A percentile compares a stretch with the other conserved stretches of the same genome.
Evolutionary conservation across 1,139 yeast species (phyloP).

Genomic region (Martiniozyma asiatica): DNA sequence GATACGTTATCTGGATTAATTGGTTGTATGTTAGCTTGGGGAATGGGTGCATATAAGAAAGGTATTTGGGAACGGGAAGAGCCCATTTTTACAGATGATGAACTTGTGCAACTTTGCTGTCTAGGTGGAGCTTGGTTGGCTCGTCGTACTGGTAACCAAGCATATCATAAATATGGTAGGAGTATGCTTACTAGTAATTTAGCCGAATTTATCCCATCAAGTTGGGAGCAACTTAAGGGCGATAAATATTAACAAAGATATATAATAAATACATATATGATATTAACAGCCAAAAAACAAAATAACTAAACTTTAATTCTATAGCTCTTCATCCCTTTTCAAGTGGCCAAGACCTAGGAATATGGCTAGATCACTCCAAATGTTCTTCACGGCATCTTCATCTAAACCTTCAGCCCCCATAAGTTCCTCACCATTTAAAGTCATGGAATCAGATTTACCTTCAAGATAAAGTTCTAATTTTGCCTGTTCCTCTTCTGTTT

Average conservation of each 20-base stretch:
- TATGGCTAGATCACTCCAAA: constrained; percentile 39
- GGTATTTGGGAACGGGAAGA: constrained; percentile 39
- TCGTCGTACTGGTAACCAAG: constrained; percentile 51
- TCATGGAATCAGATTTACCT: constrained; percentile 30
- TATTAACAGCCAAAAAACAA: too few species aligned
- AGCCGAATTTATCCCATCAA: constrained; percentile 53
- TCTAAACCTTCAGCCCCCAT: constrained; percentile 6
- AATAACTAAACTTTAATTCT: not conserved
- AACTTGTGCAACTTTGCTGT: constrained; percentile 47
- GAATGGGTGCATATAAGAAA: constrained; percentile 43
- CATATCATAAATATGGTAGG: constrained; percentile 56
- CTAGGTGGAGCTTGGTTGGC: constrained; percentile 66
- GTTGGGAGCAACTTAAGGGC: constrained; percentile 18
- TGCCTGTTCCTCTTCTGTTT: constrained; percentile 36
- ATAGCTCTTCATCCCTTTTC: constrained; percentile 25
- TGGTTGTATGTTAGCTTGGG: constrained; percentile 58
- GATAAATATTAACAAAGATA: constrained; percentile 2
- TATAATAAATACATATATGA: too few species aligned
- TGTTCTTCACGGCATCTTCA: constrained; percentile 1
- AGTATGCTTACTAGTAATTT: constrained; percentile 81
- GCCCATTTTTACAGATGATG: constrained; percentile 25
- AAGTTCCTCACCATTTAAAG: constrained; percentile 18
- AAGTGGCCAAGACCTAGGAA: constrained; percentile 53
- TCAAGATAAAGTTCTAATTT: constrained; percentile 34
- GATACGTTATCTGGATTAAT: constrained; percentile 66